Evolutionary conservation across 306 rosid species (phyloP), one percentile per base, ranked within the genome.

Genomic region (Oemleria cerasiformis): DNA sequence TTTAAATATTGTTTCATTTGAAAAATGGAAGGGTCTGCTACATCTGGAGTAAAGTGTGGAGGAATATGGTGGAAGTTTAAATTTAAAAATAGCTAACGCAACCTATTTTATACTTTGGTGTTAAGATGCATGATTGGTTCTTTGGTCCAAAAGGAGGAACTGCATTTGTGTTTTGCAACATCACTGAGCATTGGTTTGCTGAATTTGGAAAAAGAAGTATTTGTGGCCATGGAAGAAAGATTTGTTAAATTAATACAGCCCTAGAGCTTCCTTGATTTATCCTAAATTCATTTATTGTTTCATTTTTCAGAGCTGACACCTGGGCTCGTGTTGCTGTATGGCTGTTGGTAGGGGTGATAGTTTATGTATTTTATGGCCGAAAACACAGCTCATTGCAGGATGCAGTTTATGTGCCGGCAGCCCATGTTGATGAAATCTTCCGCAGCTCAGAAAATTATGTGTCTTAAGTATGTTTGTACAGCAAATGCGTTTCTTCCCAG

Each of bases 251-350:
- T 30, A 39, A 38, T 39, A 23, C 47, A 62, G 19, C 36, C 36
- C 11, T 55, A 21, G 16, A 12, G 61, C 38, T 61, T 57, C 16
- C 36, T 1, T 7, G 10, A 64, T n/a, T 63, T 11, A 9, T 8
- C 16, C 17, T 64, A 5, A 2, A 17, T 59, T 10, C 30, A 58
- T 4, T 44, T 13, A 64, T 59, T 67, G n/a, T 40, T 60, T 73
- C 62, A 59, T 78, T 65, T 30, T 78, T 12, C 79, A 93, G 97
- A 66, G 86, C 51, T 48, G 79, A 62, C 21, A 93, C 98, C 5
- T 93, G 98, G 97, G 64, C 78, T 5, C 87, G 96, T n/a, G 97
- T 91, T 63, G 87, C 97, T 9, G 74, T 91, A 58, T 93, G 98
- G 98, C 67, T 93, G 60, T 72, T 79, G 9, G 40, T 88, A 38